Percentiles rank a stretch among this genome's conserved stretches.
phyloP scores from a whole-genome alignment of 140 eudicot species.

The Oenanthe javanica region DNA sequence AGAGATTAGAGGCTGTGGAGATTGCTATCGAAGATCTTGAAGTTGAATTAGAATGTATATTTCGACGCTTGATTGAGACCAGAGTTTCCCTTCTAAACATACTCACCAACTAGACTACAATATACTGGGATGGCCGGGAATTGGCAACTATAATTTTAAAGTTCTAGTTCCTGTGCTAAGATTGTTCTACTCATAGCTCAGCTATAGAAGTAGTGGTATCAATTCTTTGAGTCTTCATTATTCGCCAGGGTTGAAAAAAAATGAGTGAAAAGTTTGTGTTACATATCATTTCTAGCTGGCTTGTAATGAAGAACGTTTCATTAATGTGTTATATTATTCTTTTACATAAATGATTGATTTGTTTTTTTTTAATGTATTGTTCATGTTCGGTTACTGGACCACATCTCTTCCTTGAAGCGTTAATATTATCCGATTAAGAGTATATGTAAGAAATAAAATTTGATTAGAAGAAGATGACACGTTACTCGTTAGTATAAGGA shows the following conservation, averaged over 20 bases:
- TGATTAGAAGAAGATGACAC: too few species aligned
- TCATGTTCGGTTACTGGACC: neutral
- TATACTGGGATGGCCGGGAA: neutral
- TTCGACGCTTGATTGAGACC: constrained; percentile 63
- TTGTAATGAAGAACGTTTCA: neutral
- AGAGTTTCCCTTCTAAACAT: constrained; percentile 82
- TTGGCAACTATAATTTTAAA: neutral
- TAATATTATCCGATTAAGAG: too few species aligned
- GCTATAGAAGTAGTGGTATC: neutral
- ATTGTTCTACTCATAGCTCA: neutral
- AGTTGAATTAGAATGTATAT: constrained; percentile 61
- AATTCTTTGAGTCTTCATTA: neutral
- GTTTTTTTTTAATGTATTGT: neutral
- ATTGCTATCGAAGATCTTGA: constrained; percentile 63
- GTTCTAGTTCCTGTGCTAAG: neutral
- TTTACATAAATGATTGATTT: neutral
- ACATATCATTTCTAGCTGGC: neutral
- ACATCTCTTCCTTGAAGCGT: too few species aligned
- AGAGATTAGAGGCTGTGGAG: constrained; percentile 68
- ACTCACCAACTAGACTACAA: constrained; percentile 31
- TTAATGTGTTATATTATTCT: neutral
- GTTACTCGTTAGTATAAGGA: too few species aligned
- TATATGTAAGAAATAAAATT: too few species aligned
- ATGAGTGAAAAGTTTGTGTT: neutral
- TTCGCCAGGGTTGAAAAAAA: neutral